A percentile compares a stretch with the other conserved stretches of the same genome.
Evolutionary conservation across 495 filamentous ascomycete genomes (phyloP).

Genomic region (Neurospora intermedia): DNA sequence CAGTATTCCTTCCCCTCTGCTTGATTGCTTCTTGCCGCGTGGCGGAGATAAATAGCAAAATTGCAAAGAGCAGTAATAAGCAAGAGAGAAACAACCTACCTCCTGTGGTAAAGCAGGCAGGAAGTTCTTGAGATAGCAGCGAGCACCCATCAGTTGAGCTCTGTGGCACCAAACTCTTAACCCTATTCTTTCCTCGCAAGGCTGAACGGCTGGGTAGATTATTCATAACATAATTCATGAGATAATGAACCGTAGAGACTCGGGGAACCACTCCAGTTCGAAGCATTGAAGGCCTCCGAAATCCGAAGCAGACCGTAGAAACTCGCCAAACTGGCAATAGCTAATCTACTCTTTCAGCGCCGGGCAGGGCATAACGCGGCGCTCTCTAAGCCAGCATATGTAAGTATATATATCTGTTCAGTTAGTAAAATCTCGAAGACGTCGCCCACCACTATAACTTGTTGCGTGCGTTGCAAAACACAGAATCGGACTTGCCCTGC

Average conservation of each 20-base stretch:
- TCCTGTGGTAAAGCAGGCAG: not conserved
- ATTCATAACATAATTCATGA: not conserved
- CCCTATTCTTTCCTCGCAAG: not conserved
- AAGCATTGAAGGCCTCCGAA: not conserved
- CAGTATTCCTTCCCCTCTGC: not conserved
- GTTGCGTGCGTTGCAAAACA: too few relatives aligned
- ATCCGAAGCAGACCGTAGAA: not conserved
- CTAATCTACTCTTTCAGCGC: too few relatives aligned
- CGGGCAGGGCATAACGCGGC: too few relatives aligned
- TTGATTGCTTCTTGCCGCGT: not conserved
- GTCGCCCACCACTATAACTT: too few relatives aligned
- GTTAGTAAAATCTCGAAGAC: too few relatives aligned
- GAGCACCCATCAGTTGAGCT: not conserved
- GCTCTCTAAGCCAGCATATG: too few relatives aligned
- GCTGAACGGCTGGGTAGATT: not conserved
- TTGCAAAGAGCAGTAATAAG: not conserved
- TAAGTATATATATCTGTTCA: too few relatives aligned
- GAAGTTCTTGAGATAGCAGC: not conserved
- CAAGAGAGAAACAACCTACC: not conserved
- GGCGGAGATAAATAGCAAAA: not conserved
- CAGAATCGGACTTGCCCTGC: too few relatives aligned
- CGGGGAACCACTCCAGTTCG: not conserved
- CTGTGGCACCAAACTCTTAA: not conserved
- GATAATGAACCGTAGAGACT: not conserved
- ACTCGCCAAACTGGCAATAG: too few relatives aligned